Percentiles rank a stretch among this genome's conserved stretches.
Conservation (phyloP, 768 basidiomycete species). For the Boletus speciosus region DNA sequence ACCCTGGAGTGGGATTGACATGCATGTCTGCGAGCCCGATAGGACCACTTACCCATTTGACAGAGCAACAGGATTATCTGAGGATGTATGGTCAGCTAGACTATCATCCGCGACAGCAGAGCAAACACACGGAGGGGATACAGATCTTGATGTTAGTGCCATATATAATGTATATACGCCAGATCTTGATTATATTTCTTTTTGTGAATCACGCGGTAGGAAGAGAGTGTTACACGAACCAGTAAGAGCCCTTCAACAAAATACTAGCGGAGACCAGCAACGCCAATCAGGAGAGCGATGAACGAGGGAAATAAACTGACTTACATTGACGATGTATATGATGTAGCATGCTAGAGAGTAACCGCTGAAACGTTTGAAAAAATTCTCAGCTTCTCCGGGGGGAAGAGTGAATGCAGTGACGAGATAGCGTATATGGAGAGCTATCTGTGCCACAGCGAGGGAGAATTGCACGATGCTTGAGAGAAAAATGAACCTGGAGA, state of each 20-base stretch:
- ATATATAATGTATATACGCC: constrained; percentile 22
- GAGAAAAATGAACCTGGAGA: constrained; percentile 10
- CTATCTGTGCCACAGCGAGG: constrained; percentile 7
- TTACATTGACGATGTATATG: constrained; percentile 18
- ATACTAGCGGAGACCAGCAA: constrained; percentile 1
- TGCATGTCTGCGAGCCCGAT: not conserved
- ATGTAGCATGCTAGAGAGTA: constrained; percentile 12
- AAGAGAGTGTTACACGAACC: constrained; percentile 5
- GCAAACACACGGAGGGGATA: constrained; percentile 15
- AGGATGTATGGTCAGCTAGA: not conserved
- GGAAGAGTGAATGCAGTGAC: not conserved
- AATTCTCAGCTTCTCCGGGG: not conserved
- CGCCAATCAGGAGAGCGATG: not conserved
- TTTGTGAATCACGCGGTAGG: not conserved
- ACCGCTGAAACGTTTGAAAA: not conserved
- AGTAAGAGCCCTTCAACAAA: constrained; percentile 16
- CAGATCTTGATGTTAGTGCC: constrained; percentile 12
- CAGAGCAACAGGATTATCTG: constrained; percentile 13
- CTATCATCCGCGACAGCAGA: not conserved
- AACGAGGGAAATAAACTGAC: not conserved
- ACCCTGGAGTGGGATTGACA: not conserved
- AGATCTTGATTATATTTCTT: constrained; percentile 12
- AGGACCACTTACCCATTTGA: constrained; percentile 14
- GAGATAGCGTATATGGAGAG: constrained; percentile 1
- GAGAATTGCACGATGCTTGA: constrained; percentile 14